These are phyloP conservation scores for Apiosordaria backusii DNA, from an alignment of 495 filamentous ascomycete genomes.

Conservation along the genomic window DNA sequence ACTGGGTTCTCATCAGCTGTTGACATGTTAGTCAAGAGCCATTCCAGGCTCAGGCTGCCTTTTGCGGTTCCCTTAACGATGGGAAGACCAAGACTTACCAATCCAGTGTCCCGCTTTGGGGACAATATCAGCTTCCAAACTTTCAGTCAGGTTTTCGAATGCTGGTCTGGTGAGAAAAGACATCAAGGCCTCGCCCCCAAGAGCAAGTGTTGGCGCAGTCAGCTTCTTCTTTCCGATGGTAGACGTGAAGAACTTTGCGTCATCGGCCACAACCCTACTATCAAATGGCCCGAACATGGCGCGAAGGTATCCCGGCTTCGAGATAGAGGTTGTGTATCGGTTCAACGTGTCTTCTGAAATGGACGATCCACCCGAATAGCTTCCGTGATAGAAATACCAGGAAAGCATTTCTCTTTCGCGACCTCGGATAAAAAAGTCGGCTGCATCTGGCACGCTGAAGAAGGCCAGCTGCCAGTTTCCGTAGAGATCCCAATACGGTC, in stretches of 20 bases:
- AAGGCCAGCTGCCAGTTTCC: constrained; percentile 44
- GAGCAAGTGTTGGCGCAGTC: not conserved
- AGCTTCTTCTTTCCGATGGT: constrained; percentile 5
- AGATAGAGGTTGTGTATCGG: constrained; percentile 22
- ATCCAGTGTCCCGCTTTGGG: constrained; percentile 32
- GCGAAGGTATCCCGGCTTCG: constrained; percentile 30
- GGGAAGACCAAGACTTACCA: constrained; percentile 20
- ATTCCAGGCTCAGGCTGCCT: too few relatives aligned
- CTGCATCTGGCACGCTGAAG: constrained; percentile 43
- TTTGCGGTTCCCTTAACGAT: too few relatives aligned
- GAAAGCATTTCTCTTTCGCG: constrained; percentile 37
- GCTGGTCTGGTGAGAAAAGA: not conserved
- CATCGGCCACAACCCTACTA: constrained; percentile 12
- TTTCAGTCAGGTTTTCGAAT: constrained; percentile 10
- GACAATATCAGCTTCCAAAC: constrained; percentile 25
- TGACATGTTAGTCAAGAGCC: not conserved
- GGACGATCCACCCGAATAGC: constrained; percentile 27
- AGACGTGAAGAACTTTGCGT: constrained; percentile 24
- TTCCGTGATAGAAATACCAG: constrained; percentile 45
- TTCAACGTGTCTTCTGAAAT: constrained; percentile 24
- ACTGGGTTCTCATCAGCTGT: not conserved
- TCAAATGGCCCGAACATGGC: constrained; percentile 27
- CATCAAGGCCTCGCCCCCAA: not conserved
- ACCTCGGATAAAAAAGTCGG: constrained; percentile 40
- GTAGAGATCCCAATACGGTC: constrained; percentile 35